Evolutionary conservation across 2,329 filamentous ascomycete species (phyloP).

Genomic region (Podosphaera fusca): DNA sequence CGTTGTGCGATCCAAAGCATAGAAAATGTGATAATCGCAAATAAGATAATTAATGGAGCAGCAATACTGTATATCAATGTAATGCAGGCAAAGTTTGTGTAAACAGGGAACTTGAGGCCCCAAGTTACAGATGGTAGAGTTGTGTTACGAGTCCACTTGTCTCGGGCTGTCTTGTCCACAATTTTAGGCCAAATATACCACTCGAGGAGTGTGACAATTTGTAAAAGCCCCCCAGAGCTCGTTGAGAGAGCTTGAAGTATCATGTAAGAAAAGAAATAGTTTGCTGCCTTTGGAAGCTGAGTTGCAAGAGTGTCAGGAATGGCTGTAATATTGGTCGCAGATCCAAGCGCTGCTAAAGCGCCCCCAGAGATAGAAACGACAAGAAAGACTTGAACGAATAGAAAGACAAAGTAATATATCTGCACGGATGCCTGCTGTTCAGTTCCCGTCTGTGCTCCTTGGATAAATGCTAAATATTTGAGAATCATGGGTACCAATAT

Average conservation of each 20-base stretch:
- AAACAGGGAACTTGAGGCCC: conserved; percentile 88
- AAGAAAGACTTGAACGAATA: conserved; percentile 87
- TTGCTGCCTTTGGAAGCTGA: conserved; percentile 67
- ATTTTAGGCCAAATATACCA: conserved; percentile 69
- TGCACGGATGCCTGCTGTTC: conserved; percentile 67
- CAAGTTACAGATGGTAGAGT: conserved; percentile 56
- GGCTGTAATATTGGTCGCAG: conserved; percentile 27
- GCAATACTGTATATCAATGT: conserved; percentile 74
- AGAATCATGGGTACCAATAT: conserved; percentile 64
- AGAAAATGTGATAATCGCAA: conserved; percentile 78
- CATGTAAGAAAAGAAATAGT: conserved; percentile 99
- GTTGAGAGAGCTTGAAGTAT: conserved; percentile 80
- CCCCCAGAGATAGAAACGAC: conserved; percentile 72
- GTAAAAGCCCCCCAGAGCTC: conserved; percentile 70
- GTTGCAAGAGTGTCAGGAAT: conserved; percentile 50
- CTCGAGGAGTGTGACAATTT: conserved; percentile 52
- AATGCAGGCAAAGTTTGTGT: conserved; percentile 91
- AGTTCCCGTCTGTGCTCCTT: conserved; percentile 65
- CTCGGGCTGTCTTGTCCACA: conserved; percentile 55
- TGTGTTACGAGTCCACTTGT: conserved; percentile 74
- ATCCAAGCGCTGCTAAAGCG: conserved; percentile 37
- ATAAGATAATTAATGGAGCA: conserved; percentile 72
- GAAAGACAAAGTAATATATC: conserved; percentile 75
- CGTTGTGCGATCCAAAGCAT: conserved; percentile 86
- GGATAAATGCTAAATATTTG: conserved; percentile 44